A percentile compares a stretch with the other conserved stretches of the same genome.
These are phyloP conservation scores for Teunomyces aglyptinius DNA, from an alignment of 805 yeast species.

Conservation along the genomic window DNA sequence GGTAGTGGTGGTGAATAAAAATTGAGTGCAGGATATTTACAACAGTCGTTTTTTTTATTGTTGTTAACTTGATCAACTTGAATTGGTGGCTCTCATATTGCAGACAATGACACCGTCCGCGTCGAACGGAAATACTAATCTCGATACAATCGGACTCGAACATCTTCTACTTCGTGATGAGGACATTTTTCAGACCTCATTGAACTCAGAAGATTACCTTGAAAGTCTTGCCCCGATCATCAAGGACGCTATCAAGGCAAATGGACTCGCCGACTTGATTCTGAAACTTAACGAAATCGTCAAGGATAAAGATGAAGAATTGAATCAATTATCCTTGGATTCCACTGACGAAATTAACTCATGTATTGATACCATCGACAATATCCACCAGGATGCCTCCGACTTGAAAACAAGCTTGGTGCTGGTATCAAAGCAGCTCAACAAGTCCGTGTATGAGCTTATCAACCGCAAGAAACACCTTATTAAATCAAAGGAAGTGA, in stretches of 20 bases:
- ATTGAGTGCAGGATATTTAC: constrained; percentile 2
- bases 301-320: constrained; percentile 58
- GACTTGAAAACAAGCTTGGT: constrained; percentile 54
- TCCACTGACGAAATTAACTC: constrained; percentile 55
- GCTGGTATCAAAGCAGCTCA: constrained; percentile 55
- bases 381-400: constrained; percentile 57
- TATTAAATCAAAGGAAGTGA: constrained; percentile 60
- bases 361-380: constrained; percentile 62
- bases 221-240: constrained; percentile 80
- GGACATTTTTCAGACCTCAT: constrained; percentile 44
- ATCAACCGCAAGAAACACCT: constrained; percentile 59
- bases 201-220: constrained; percentile 64
- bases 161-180: constrained; percentile 39
- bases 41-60: background rate
- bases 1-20: background rate
- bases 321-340: constrained; percentile 59
- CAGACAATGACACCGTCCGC: constrained; percentile 6
- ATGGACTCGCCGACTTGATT: constrained; percentile 56
- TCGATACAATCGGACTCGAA: constrained; percentile 31
- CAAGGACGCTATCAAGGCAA: constrained; percentile 55
- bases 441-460: constrained; percentile 64
- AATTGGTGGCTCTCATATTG: background rate
- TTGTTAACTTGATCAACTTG: background rate
- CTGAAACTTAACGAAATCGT: constrained; percentile 55
- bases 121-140: constrained; percentile 1